Percentiles rank a stretch among this genome's conserved stretches.
These are phyloP conservation scores for Penicillium sp. DNA, from an alignment of 2,329 filamentous ascomycete species.

Conservation along the genomic window DNA sequence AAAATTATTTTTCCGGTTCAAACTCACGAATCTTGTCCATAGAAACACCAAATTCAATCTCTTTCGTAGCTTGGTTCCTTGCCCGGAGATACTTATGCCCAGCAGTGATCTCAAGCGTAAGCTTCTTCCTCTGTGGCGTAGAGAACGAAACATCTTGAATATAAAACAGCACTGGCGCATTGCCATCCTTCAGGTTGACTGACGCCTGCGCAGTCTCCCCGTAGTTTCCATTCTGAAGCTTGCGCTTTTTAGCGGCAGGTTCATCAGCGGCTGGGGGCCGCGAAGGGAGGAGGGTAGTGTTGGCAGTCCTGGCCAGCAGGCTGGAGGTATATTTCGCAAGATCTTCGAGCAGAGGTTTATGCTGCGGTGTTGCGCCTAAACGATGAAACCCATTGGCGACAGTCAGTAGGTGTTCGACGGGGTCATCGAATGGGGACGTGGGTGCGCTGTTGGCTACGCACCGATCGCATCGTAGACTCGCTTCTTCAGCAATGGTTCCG, in stretches of 20 bases:
- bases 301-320: constrained; percentile 36
- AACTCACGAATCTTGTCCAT: constrained; percentile 51
- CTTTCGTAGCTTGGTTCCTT: constrained; percentile 51
- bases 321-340: constrained; percentile 49
- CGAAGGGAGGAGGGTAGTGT: constrained; percentile 27
- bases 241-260: constrained; percentile 51
- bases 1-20: neutral
- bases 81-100: constrained; percentile 47
- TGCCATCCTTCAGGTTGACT: constrained; percentile 33
- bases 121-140: constrained; percentile 63
- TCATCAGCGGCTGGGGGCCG: constrained; percentile 29
- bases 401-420: constrained; percentile 15
- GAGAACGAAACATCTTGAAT: constrained; percentile 61
- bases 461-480: constrained; percentile 47
- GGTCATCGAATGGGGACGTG: constrained; percentile 8
- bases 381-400: constrained; percentile 8
- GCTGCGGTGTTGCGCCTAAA: constrained; percentile 40
- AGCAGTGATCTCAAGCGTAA: constrained; percentile 58
- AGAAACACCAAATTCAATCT: constrained; percentile 55
- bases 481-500: constrained; percentile 41
- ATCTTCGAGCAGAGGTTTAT: constrained; percentile 49
- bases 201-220: constrained; percentile 30
- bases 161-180: constrained; percentile 44
- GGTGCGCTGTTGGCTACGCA: constrained; percentile 28
- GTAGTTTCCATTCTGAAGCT: constrained; percentile 45